A percentile compares a stretch with the other conserved stretches of the same genome.
Conservation (phyloP, 495 filamentous ascomycete genomes). For the Talaromyces liani region DNA sequence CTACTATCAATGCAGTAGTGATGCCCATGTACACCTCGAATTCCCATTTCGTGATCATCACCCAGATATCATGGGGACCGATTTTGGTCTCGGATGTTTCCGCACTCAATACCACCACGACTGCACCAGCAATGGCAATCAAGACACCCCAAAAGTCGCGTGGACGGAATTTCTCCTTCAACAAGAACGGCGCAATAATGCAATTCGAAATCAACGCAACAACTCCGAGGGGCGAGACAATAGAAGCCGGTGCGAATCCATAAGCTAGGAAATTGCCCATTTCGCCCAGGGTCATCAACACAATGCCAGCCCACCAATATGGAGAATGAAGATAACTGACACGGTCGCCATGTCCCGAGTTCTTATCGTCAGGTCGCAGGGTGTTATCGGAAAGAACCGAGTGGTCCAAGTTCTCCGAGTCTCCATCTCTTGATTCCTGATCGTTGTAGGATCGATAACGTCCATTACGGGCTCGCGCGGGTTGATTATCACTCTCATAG, state of each 20-base stretch:
- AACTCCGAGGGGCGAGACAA: conserved; percentile 93
- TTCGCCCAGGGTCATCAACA: conserved; percentile 89
- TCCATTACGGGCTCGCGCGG: conserved; percentile 9
- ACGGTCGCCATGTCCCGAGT: conserved; percentile 19
- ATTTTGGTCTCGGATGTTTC: conserved; percentile 84
- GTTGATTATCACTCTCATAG: conserved; percentile 21
- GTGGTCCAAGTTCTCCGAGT: conserved; percentile 15
- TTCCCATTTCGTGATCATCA: conserved; percentile 78
- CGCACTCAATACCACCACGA: conserved; percentile 87
- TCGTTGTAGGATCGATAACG: conserved; percentile 13
- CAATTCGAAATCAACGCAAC: conserved; percentile 95
- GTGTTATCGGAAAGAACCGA: conserved; percentile 37
- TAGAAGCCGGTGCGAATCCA: conserved; percentile 96
- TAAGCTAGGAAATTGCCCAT: conserved; percentile 95
- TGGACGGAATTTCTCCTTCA: conserved; percentile 79
- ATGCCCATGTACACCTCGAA: conserved; percentile 86
- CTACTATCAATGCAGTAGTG: conserved; percentile 61
- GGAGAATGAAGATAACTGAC: conserved; percentile 81
- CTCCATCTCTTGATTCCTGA: conserved; percentile 4
- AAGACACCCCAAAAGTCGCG: conserved; percentile 88
- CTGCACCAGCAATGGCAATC: conserved; percentile 77
- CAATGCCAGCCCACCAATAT: conserved; percentile 92
- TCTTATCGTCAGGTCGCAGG: conserved; percentile 26
- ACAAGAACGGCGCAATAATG: conserved; percentile 84
- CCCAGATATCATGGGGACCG: conserved; percentile 83